Percentiles rank a stretch among this genome's conserved stretches.
These are phyloP conservation scores for Pseudomassariella vexata DNA, from an alignment of 2,329 filamentous ascomycete genomes.

Conservation along the genomic window DNA sequence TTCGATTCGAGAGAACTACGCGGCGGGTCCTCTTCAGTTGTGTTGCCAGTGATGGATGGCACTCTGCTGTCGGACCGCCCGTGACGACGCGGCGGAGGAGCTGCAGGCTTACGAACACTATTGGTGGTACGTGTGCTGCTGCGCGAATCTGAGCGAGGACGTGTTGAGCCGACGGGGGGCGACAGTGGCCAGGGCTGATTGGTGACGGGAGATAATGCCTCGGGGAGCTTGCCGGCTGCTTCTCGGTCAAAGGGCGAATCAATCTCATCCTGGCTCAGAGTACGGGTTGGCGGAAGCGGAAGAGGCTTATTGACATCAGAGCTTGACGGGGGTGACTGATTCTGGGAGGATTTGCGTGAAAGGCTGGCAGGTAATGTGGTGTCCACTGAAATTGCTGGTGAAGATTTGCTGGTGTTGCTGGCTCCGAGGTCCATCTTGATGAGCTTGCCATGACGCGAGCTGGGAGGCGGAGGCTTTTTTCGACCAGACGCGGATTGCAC, in stretches of 20 bases:
- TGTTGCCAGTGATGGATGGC: slow-evolving; percentile 11
- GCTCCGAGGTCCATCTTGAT: slow-evolving; percentile 49
- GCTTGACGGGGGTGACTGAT: slow-evolving; percentile 28
- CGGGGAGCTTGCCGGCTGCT: slow-evolving; percentile 45
- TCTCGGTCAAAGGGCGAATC: slow-evolving; percentile 51
- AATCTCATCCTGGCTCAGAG: slow-evolving; percentile 38
- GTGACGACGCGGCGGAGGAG: slow-evolving; percentile 46
- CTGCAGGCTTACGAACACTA: slow-evolving; percentile 38
- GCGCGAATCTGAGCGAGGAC: slow-evolving; percentile 24
- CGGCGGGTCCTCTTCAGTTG: slow-evolving; percentile 32
- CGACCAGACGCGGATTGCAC: slow-evolving; percentile 19
- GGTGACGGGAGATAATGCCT: slow-evolving; percentile 28
- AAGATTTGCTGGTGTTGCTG: slow-evolving; percentile 14
- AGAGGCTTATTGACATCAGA: slow-evolving; percentile 59
- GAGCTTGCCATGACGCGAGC: slow-evolving; percentile 71
- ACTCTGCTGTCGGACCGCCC: slow-evolving; percentile 38
- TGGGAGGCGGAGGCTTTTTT: slow-evolving; percentile 64
- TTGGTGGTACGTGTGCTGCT: slow-evolving; percentile 20
- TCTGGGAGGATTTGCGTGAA: slow-evolving; percentile 16
- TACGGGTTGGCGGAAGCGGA: slow-evolving; percentile 45
- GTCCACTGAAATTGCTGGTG: slow-evolving; percentile 10
- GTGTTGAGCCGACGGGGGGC: slow-evolving; percentile 28
- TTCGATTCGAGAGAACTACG: no score
- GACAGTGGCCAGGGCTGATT: slow-evolving; percentile 31
- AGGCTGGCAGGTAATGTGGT: slow-evolving; percentile 14